Evolutionary conservation across 2,329 filamentous ascomycete genomes (phyloP).

Genomic region (Hymenoscyphus albidus): DNA sequence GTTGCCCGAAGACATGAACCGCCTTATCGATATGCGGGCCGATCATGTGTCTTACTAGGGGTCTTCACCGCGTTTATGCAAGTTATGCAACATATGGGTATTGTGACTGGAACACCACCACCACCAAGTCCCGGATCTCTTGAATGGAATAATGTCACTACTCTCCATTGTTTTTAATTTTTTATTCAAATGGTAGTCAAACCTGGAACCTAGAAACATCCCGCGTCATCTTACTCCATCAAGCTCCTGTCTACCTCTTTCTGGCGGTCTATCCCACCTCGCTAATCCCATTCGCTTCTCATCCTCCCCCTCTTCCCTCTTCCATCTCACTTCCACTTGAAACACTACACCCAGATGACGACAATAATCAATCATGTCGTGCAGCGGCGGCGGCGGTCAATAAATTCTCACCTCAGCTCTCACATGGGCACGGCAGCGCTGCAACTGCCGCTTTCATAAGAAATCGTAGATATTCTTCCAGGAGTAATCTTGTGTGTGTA

Average conservation of each 20-base stretch:
- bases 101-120: neutral
- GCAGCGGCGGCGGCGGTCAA: constrained; percentile 1
- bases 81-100: constrained; percentile 3
- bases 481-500: neutral
- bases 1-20: neutral
- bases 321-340: neutral
- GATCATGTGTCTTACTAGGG: neutral
- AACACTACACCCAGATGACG: constrained; percentile 1
- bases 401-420: constrained; percentile 7
- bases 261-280: constrained; percentile 1
- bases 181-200: neutral
- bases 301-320: neutral
- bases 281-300: neutral
- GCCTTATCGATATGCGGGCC: neutral
- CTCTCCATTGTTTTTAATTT: neutral
- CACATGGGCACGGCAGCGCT: neutral
- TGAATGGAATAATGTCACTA: neutral
- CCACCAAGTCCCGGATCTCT: neutral
- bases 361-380: neutral
- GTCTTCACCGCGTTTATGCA: constrained; percentile 7
- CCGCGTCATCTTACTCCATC: constrained; percentile 3
- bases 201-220: neutral
- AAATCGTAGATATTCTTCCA: neutral
- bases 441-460: neutral
- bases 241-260: neutral